These are phyloP conservation scores for Coccinonectria pachysandricola DNA, from an alignment of 2,329 filamentous ascomycete species.

Conservation along the genomic window DNA sequence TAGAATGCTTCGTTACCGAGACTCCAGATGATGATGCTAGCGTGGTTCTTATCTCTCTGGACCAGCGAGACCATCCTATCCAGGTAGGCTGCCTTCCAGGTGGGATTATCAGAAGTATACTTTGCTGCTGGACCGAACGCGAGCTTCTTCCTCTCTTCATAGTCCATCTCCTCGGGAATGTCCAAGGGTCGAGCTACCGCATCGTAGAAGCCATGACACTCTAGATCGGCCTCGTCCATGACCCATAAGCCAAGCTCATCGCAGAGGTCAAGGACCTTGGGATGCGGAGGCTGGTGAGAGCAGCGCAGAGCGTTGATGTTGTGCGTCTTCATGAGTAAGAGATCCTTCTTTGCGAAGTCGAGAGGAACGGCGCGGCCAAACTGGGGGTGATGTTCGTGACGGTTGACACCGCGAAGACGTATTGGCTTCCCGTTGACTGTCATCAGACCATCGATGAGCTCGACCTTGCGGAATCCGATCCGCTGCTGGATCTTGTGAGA, in stretches of 20 bases:
- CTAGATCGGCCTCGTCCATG: conserved; percentile 46
- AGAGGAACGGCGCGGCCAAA: conserved; percentile 52
- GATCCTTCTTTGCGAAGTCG: conserved; percentile 49
- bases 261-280: conserved; percentile 48
- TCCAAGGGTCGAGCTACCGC: too few relatives aligned
- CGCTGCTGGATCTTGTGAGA: conserved; percentile 44
- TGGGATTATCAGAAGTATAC: conserved; percentile 48
- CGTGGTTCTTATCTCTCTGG: conserved; percentile 56
- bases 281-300: conserved; percentile 55
- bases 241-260: conserved; percentile 56
- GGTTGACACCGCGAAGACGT: conserved; percentile 57
- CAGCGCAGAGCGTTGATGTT: conserved; percentile 63
- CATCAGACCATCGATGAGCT: conserved; percentile 50
- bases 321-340: conserved; percentile 56
- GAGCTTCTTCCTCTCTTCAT: too few relatives aligned
- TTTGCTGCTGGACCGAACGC: too few relatives aligned
- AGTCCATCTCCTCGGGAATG: too few relatives aligned
- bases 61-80: conserved; percentile 55
- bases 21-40: conserved; percentile 59
- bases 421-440: conserved; percentile 55
- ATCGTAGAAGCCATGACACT: conserved; percentile 38
- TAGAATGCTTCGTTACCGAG: conserved; percentile 64
- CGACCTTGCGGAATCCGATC: conserved; percentile 53
- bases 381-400: conserved; percentile 59
- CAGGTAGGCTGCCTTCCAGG: conserved; percentile 51